phyloP scores from a whole-genome alignment of 306 rosid genomes.

The Vachellia pachyceras region DNA sequence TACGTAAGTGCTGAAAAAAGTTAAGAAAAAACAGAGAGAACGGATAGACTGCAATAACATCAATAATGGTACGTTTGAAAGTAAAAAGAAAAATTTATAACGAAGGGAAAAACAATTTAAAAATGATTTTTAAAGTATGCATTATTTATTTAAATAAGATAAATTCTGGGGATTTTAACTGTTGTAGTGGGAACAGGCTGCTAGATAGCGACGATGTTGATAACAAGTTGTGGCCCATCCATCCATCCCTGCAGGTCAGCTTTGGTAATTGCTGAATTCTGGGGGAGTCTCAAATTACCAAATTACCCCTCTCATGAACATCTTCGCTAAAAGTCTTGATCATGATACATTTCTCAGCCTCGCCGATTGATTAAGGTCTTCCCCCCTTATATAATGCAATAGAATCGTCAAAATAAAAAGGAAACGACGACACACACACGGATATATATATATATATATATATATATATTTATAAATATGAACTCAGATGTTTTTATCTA shows the following conservation, averaged over 20 bases:
- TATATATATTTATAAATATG: too few relatives aligned
- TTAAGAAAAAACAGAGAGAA: neutral
- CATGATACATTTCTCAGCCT: neutral
- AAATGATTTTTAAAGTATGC: too few relatives aligned
- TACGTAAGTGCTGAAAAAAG: conserved; percentile 10
- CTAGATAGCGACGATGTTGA: conserved; percentile 58
- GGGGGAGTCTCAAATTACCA: conserved; percentile 33
- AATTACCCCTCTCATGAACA: conserved; percentile 26
- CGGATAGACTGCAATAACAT: neutral
- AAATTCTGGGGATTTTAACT: conserved; percentile 9
- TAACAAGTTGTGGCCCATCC: conserved; percentile 56
- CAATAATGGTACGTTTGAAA: neutral
- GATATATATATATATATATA: too few relatives aligned
- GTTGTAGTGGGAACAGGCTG: conserved; percentile 58
- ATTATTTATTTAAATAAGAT: neutral
- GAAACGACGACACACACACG: too few relatives aligned
- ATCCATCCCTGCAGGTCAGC: conserved; percentile 55
- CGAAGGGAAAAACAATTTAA: too few relatives aligned
- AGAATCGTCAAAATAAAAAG: neutral
- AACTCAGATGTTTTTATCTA: neutral
- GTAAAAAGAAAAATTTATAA: conserved; percentile 22
- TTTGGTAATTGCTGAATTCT: conserved; percentile 29
- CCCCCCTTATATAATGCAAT: neutral
- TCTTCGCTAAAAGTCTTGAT: neutral
- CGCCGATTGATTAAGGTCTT: neutral